Base-by-base conservation (phyloP, 2,329 filamentous ascomycete genomes). In the Ceratocystis diversiconidia region DNA sequence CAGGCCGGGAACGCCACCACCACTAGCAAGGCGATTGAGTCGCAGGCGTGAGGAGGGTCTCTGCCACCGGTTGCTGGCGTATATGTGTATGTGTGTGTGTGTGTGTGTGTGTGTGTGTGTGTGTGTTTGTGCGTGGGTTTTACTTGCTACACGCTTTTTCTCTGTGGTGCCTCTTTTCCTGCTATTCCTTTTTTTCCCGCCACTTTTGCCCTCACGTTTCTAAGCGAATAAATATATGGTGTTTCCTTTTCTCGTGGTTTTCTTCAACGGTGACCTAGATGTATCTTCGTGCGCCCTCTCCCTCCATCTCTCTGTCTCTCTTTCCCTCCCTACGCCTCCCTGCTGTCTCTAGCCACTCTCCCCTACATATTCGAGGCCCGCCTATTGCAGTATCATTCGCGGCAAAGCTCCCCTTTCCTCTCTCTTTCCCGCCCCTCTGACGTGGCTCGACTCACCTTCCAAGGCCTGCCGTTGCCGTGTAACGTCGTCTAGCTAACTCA, bases 241-340 rank as follows among this genome's bases (percentile, higher is more conserved):
- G 52, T 57, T 57, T 57, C 52, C 52, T 57, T 57, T 57, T 57
- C 52, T 57, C 52, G 52, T 57, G 52, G 52, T 57, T 57, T 30
- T 57, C 52, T 30, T 30, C 52, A 57, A 10, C 10, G 5, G 52
- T 57, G 52, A 57, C 52, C 25, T 15, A 15, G 10, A 57, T 63
- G 62, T 44, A 57, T 32, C 19, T 25, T 46, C 10, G 41, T 44
- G 12, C 32, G 57, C 57, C 36, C 30, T 61, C 10, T 41, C 10
- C 12, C 28, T 6, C 10, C n/a, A 10, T n/a, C 36, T 15, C 4
- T 22, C 15, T 10, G 15, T 25, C 22, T 22, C 15, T 22, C 10
- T 15, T 5, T n/a, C 19, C 59, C 43, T 30, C 6, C 36, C 36
- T 41, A 4, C 10, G 36, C 36, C 10, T 15, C 36, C 3, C 36